phyloP scores from a whole-genome alignment of 352 stramenopile genomes.

The Phytophthora melonis region DNA sequence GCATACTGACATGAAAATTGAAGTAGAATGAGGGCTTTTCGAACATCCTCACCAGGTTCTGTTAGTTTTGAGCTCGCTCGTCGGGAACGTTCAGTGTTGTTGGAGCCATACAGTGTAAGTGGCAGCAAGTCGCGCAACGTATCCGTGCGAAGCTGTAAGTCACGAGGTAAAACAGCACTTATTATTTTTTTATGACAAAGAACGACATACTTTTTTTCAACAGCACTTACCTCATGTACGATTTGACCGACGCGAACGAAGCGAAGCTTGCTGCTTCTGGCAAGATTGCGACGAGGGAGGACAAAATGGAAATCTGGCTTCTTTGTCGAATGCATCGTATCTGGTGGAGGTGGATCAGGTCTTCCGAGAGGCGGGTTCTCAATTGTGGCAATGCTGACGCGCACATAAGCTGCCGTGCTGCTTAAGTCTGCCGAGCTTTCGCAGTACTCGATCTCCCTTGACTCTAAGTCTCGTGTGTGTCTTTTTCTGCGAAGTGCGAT shows the following conservation, averaged over 20 bases:
- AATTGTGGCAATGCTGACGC: slow-evolving; percentile 9
- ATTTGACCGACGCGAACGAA: slow-evolving; percentile 46
- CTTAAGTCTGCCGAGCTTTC: slow-evolving; percentile 16
- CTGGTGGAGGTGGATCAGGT: neutral
- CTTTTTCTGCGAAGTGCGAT: slow-evolving; percentile 1
- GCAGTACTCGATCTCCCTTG: neutral
- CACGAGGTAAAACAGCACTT: neutral
- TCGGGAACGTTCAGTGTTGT: neutral
- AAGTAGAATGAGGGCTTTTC: slow-evolving; percentile 50
- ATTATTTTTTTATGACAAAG: neutral
- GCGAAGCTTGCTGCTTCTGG: slow-evolving; percentile 30
- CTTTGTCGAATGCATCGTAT: neutral
- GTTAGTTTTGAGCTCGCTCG: neutral
- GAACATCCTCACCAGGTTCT: slow-evolving; percentile 1
- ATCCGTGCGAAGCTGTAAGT: slow-evolving; percentile 39
- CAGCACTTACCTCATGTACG: slow-evolving; percentile 41
- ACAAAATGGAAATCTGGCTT: slow-evolving; percentile 43
- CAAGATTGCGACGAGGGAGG: slow-evolving; percentile 31
- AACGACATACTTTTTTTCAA: neutral
- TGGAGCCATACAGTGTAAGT: slow-evolving; percentile 42
- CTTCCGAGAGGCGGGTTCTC: neutral
- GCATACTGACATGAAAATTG: slow-evolving; percentile 78
- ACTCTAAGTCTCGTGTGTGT: neutral
- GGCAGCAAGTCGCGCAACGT: slow-evolving; percentile 52
- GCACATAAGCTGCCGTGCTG: slow-evolving; percentile 19